phyloP scores from a whole-genome alignment of 1,284 basidiomycete species.

The Cutaneotrichosporon cavernicola region DNA sequence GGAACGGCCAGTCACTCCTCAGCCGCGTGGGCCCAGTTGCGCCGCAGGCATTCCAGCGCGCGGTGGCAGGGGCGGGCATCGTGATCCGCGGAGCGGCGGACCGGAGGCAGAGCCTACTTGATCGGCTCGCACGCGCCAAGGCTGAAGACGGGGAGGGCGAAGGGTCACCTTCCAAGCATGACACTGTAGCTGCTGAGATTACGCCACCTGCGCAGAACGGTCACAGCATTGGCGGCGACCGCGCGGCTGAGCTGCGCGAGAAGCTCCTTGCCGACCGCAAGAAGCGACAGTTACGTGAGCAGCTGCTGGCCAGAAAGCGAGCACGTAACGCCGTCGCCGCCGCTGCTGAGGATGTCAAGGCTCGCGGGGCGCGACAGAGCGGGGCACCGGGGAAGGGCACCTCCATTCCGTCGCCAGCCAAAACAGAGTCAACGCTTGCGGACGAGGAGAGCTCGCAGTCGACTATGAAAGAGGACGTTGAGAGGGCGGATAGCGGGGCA shows the following conservation, averaged over 20 bases:
- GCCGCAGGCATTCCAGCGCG: slow-evolving; percentile 10
- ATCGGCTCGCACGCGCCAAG: slow-evolving; percentile 19
- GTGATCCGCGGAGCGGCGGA: slow-evolving; percentile 22
- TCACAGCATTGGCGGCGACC: slow-evolving; percentile 27
- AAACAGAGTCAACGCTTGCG: background rate
- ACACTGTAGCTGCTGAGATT: background rate
- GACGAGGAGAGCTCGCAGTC: background rate
- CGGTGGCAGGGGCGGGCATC: slow-evolving; percentile 17
- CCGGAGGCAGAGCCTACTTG: slow-evolving; percentile 22
- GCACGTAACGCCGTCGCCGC: slow-evolving; percentile 14
- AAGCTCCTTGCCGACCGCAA: slow-evolving; percentile 37
- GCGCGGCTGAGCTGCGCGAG: slow-evolving; percentile 39
- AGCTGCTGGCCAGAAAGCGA: slow-evolving; percentile 22
- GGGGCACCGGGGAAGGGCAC: background rate
- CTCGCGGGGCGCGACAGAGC: background rate
- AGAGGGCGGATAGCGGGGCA: background rate
- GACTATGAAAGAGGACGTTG: background rate
- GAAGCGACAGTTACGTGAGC: slow-evolving; percentile 21
- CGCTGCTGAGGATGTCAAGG: slow-evolving; percentile 8
- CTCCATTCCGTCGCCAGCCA: background rate
- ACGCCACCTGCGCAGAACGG: background rate
- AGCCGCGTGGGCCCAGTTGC: background rate
- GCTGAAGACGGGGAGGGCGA: background rate
- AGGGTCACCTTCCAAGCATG: background rate
- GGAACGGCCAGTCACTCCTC: slow-evolving; percentile 6